These are phyloP conservation scores for Coemansia sp. DNA, from an alignment of 192 early-diverging fungal species.

Conservation along the genomic window DNA sequence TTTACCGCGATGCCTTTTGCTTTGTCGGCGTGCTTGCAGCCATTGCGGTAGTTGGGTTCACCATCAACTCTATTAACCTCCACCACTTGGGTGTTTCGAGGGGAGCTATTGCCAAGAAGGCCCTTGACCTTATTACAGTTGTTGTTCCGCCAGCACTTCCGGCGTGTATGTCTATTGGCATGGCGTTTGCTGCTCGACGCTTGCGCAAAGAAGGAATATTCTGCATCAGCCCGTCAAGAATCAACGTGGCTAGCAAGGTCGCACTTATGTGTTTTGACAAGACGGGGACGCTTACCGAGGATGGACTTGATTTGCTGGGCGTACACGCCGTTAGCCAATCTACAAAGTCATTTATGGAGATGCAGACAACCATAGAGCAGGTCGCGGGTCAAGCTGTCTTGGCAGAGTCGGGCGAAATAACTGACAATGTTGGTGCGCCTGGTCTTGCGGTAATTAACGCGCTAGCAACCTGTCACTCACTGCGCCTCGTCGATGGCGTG, in stretches of 20 bases:
- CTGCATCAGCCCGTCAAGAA: constrained; percentile 87
- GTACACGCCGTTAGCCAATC: constrained; percentile 54
- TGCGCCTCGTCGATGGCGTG: constrained; percentile 78
- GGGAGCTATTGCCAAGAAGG: constrained; percentile 70
- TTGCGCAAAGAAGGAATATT: constrained; percentile 78
- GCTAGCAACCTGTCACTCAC: constrained; percentile 74
- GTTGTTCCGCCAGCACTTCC: constrained; percentile 94
- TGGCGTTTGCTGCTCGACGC: constrained; percentile 84
- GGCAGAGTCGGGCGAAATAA: not conserved
- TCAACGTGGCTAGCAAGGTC: constrained; percentile 95
- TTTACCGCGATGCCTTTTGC: constrained; percentile 90
- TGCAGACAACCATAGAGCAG: constrained; percentile 12
- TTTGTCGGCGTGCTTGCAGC: constrained; percentile 86
- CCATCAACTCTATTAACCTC: constrained; percentile 80
- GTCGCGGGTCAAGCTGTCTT: not conserved
- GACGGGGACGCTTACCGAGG: constrained; percentile 94
- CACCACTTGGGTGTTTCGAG: constrained; percentile 69
- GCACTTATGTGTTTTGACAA: constrained; percentile 97
- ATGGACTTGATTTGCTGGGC: constrained; percentile 88
- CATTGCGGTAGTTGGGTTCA: constrained; percentile 79
- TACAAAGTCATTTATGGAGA: constrained; percentile 31
- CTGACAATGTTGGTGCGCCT: not conserved
- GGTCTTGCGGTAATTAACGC: constrained; percentile 44
- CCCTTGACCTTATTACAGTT: constrained; percentile 92
- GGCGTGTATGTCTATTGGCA: constrained; percentile 94